A percentile compares a stretch with the other conserved stretches of the same genome.
phyloP scores from a whole-genome alignment of 73 alveolate species.

The Uronychia setigera region DNA sequence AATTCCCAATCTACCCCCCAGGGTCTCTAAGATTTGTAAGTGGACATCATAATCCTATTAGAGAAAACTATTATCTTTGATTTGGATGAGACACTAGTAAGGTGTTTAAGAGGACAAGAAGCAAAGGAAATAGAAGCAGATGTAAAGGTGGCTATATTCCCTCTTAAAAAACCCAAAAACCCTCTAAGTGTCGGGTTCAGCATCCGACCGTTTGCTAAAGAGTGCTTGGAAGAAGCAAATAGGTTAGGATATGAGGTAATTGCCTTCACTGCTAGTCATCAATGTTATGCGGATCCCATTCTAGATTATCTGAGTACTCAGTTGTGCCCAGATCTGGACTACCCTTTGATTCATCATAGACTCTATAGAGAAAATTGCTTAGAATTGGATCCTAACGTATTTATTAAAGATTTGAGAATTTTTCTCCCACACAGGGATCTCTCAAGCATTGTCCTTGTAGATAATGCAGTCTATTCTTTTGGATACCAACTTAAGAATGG shows the following conservation, averaged over 20 bases:
- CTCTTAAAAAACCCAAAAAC: neutral
- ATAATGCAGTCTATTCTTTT: slow-evolving; percentile 54
- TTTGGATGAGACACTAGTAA: slow-evolving; percentile 19
- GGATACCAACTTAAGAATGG: slow-evolving; percentile 78
- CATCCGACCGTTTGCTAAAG: slow-evolving; percentile 64
- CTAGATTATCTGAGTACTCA: slow-evolving; percentile 61
- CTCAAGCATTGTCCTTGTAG: slow-evolving; percentile 28
- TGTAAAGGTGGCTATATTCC: neutral
- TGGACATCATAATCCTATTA: neutral
- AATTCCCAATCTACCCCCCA: neutral
- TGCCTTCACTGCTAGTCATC: slow-evolving; percentile 73
- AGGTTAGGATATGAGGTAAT: slow-evolving; percentile 60
- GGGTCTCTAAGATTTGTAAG: neutral
- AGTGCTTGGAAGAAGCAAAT: slow-evolving; percentile 55
- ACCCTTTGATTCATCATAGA: slow-evolving; percentile 60
- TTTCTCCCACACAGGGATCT: slow-evolving; percentile 20
- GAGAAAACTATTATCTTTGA: neutral
- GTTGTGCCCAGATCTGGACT: slow-evolving; percentile 75
- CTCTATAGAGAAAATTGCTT: slow-evolving; percentile 74
- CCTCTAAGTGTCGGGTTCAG: slow-evolving; percentile 21
- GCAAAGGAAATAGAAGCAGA: neutral
- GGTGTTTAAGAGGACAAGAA: neutral
- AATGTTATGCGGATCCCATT: slow-evolving; percentile 80
- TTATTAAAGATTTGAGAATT: slow-evolving; percentile 48
- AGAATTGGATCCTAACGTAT: slow-evolving; percentile 15